Conservation (phyloP, 2,329 filamentous ascomycete genomes). For the Epicoccum nigrum region DNA sequence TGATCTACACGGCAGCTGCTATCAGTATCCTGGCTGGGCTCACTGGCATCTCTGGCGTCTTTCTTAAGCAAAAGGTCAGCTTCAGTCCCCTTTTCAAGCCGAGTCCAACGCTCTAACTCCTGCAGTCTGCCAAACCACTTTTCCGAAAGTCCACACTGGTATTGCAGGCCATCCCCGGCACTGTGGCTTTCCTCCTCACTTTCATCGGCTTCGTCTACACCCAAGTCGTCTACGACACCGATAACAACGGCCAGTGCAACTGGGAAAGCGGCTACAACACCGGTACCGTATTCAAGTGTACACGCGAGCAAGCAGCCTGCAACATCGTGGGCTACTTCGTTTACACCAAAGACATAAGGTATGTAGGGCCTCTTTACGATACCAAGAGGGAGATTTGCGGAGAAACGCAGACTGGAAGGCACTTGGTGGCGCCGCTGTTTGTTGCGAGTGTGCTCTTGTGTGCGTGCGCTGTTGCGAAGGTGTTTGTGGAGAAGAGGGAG, state of each 20-base stretch:
- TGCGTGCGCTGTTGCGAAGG: background rate
- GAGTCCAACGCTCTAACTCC: background rate
- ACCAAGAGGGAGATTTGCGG: background rate
- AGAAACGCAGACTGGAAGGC: background rate
- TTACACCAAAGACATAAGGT: background rate
- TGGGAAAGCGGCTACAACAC: constrained; percentile 9
- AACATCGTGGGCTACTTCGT: constrained; percentile 3
- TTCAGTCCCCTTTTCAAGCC: background rate
- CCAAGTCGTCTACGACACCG: constrained; percentile 2
- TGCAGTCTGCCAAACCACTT: background rate
- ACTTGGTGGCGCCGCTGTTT: constrained; percentile 1
- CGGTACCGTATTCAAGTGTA: constrained; percentile 3
- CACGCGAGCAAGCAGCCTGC: constrained; percentile 12
- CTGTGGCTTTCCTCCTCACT: background rate
- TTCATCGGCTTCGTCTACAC: constrained; percentile 9
- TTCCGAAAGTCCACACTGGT: background rate
- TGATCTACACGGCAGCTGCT: constrained; percentile 5
- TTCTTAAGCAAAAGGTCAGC: background rate
- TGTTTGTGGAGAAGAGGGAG: constrained; percentile 2
- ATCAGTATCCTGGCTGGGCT: background rate
- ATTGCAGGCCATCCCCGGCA: background rate
- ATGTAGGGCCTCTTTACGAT: background rate
- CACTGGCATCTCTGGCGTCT: background rate
- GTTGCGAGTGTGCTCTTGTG: constrained; percentile 6
- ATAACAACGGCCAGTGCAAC: constrained; percentile 8